phyloP scores from a whole-genome alignment of 768 basidiomycete genomes.

The Tulasnella sp. region DNA sequence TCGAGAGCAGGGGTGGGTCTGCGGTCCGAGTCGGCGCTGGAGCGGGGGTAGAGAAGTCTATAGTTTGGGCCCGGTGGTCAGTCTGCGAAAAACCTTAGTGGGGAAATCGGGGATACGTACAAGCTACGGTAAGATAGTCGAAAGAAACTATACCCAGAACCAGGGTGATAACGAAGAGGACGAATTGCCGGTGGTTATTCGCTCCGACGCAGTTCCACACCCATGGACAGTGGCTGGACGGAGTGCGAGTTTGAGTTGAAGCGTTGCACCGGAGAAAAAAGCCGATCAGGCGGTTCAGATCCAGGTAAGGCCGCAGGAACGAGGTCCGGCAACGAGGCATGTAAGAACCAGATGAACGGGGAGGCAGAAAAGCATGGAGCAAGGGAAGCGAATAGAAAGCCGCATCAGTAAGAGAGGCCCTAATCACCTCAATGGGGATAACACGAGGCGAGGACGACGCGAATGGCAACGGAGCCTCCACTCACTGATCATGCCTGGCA shows the following conservation, averaged over 20 bases:
- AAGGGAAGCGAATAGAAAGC: conserved; percentile 11
- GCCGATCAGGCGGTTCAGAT: conserved; percentile 13
- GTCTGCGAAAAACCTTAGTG: conserved; percentile 58
- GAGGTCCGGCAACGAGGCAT: conserved; percentile 18
- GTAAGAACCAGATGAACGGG: conserved; percentile 16
- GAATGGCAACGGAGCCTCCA: conserved; percentile 33
- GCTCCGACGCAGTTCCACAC: conserved; percentile 98
- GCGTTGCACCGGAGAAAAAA: neutral
- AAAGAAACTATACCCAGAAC: conserved; percentile 80
- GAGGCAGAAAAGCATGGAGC: neutral
- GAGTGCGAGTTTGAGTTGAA: conserved; percentile 7
- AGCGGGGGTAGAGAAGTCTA: conserved; percentile 29
- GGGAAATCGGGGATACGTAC: conserved; percentile 54
- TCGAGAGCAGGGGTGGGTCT: conserved; percentile 27
- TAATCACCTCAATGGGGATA: conserved; percentile 28
- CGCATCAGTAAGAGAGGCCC: neutral
- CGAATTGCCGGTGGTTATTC: conserved; percentile 94
- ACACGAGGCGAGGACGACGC: conserved; percentile 19
- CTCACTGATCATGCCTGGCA: conserved; percentile 91
- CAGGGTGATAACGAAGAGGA: conserved; percentile 86
- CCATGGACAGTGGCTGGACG: conserved; percentile 91
- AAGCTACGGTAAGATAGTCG: conserved; percentile 80
- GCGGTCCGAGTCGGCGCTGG: conserved; percentile 31
- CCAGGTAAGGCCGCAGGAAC: conserved; percentile 8
- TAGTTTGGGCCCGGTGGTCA: conserved; percentile 40